Evolutionary conservation across 2,329 filamentous ascomycete genomes (phyloP).

Genomic region (Hypocreales sp.): DNA sequence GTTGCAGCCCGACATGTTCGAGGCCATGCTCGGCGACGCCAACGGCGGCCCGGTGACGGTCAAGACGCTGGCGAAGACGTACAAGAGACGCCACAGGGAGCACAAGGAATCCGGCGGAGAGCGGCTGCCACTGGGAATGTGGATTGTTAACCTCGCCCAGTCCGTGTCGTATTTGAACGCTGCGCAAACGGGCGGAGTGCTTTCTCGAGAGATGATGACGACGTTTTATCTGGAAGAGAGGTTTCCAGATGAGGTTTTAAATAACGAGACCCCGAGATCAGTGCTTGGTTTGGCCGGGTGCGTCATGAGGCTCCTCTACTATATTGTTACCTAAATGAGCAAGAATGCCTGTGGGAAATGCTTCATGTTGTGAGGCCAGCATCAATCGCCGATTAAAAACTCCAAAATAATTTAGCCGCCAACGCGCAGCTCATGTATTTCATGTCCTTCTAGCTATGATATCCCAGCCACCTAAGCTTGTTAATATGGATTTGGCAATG

Average conservation of each 20-base stretch:
- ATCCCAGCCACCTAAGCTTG: too few relatives aligned
- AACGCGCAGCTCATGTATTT: too few relatives aligned
- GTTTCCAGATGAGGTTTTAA: background rate
- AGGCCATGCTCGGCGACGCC: background rate
- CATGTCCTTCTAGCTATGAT: too few relatives aligned
- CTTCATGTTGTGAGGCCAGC: too few relatives aligned
- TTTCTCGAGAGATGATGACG: background rate
- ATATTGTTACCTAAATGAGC: too few relatives aligned
- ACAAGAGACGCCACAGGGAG: background rate
- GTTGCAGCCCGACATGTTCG: conserved; percentile 1
- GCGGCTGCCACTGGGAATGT: background rate
- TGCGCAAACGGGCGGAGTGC: background rate
- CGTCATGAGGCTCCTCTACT: too few relatives aligned
- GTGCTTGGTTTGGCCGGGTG: too few relatives aligned
- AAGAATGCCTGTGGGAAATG: too few relatives aligned
- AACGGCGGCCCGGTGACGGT: background rate
- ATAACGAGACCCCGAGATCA: background rate
- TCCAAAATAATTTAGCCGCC: too few relatives aligned
- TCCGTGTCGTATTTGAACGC: background rate
- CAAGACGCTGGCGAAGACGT: conserved; percentile 1
- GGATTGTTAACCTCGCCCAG: background rate
- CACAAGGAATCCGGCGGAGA: background rate
- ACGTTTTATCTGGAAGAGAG: conserved; percentile 1
- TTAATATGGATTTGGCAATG: too few relatives aligned
- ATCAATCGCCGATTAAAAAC: too few relatives aligned